Evolutionary conservation across 2,329 filamentous ascomycete genomes (phyloP).

Genomic region (Penicillium sp.): DNA sequence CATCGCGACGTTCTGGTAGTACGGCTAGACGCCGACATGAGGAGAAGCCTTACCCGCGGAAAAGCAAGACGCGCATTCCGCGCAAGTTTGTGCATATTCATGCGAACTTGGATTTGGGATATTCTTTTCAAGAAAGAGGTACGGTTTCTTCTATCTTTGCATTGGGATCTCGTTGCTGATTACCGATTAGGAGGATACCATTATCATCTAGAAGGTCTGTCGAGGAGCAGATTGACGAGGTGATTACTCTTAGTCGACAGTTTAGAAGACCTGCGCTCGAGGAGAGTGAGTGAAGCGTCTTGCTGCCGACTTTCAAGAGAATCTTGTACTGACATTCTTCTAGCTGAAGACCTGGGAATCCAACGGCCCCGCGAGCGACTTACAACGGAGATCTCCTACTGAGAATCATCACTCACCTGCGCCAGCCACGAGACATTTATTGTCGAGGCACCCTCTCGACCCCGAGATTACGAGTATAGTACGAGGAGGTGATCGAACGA

Average conservation of each 20-base stretch:
- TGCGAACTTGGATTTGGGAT: slow-evolving; percentile 79
- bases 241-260: slow-evolving; percentile 78
- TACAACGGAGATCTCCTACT: slow-evolving; percentile 23
- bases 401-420: slow-evolving; percentile 25
- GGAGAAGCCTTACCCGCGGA: slow-evolving; percentile 65
- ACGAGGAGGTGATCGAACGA: slow-evolving; percentile 30
- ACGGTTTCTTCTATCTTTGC: slow-evolving; percentile 26
- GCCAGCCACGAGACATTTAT: slow-evolving; percentile 32
- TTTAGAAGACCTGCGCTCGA: slow-evolving; percentile 29
- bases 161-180: not conserved
- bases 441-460: slow-evolving; percentile 34
- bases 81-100: slow-evolving; percentile 74
- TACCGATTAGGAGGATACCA: slow-evolving; percentile 65
- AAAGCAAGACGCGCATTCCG: slow-evolving; percentile 87
- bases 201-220: slow-evolving; percentile 78
- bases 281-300: slow-evolving; percentile 29
- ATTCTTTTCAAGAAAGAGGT: slow-evolving; percentile 87
- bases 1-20: slow-evolving; percentile 43
- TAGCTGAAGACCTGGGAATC: slow-evolving; percentile 26
- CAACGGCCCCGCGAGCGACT: slow-evolving; percentile 29
- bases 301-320: not conserved
- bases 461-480: slow-evolving; percentile 27
- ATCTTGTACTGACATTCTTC: slow-evolving; percentile 4
- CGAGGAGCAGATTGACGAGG: slow-evolving; percentile 86
- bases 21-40: slow-evolving; percentile 31